Conservation (phyloP, 2,329 filamentous ascomycete genomes). For the Claviceps sp. region DNA sequence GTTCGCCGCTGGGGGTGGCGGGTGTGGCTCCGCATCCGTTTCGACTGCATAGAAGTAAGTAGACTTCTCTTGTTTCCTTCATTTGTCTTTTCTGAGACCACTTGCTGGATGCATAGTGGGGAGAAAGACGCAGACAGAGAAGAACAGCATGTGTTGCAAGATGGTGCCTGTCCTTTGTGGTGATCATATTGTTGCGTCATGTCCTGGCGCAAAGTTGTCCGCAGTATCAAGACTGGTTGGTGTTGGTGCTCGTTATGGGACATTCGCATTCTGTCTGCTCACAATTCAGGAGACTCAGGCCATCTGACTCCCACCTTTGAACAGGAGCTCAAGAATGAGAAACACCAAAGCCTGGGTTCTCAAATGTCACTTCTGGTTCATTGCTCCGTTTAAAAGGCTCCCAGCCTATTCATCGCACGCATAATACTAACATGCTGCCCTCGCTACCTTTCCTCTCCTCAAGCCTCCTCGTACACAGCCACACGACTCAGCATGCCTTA, state of each 20-base stretch:
- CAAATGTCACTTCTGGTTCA: neutral
- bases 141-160: neutral
- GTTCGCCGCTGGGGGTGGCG: conserved; percentile 9
- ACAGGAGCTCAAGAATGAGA: neutral
- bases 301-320: neutral
- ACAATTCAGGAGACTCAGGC: neutral
- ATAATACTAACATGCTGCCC: neutral
- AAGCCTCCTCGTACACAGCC: conserved; percentile 17
- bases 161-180: neutral
- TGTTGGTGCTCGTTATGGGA: neutral
- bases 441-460: conserved; percentile 5
- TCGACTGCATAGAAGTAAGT: conserved; percentile 24
- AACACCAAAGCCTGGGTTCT: neutral
- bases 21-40: conserved; percentile 23
- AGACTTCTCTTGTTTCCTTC: neutral
- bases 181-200: neutral
- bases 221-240: neutral
- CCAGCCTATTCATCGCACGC: neutral
- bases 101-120: neutral
- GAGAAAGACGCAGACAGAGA: neutral
- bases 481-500: conserved; percentile 24
- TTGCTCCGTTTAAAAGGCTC: neutral
- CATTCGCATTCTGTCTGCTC: neutral
- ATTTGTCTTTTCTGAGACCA: neutral
- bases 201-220: neutral